phyloP scores from a whole-genome alignment of 805 yeast genomes.

The Soucietia sequanensis region DNA sequence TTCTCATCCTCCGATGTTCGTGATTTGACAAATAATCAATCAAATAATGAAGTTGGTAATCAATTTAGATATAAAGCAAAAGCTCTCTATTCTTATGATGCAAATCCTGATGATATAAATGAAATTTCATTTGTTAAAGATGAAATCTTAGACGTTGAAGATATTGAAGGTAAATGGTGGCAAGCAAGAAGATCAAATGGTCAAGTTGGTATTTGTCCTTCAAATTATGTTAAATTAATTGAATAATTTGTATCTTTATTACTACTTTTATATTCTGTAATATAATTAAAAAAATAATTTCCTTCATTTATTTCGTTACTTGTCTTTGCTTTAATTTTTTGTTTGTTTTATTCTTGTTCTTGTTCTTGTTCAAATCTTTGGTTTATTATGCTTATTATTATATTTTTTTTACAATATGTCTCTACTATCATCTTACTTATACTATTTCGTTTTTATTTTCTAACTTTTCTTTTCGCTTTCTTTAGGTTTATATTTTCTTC shows the following conservation, averaged over 20 bases:
- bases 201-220: conserved; percentile 94
- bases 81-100: conserved; percentile 83
- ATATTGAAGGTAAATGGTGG: conserved; percentile 98
- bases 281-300: too few relatives aligned
- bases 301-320: too few relatives aligned
- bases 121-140: conserved; percentile 90
- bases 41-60: conserved; percentile 15
- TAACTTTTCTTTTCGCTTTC: too few relatives aligned
- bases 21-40: conserved; percentile 25
- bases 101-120: conserved; percentile 89
- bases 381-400: not conserved
- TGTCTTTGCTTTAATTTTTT: too few relatives aligned
- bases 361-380: not conserved
- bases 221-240: conserved; percentile 82
- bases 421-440: not conserved
- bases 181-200: conserved; percentile 89
- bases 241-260: conserved; percentile 27
- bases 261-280: too few relatives aligned
- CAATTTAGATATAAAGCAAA: conserved; percentile 78
- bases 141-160: conserved; percentile 87
- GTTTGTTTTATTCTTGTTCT: not conserved
- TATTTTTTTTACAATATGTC: too few relatives aligned
- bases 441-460: too few relatives aligned
- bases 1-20: conserved; percentile 38
- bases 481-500: too few relatives aligned